These are phyloP conservation scores for Haplographium delicatum DNA, from an alignment of 495 filamentous ascomycete species.

Conservation along the genomic window DNA sequence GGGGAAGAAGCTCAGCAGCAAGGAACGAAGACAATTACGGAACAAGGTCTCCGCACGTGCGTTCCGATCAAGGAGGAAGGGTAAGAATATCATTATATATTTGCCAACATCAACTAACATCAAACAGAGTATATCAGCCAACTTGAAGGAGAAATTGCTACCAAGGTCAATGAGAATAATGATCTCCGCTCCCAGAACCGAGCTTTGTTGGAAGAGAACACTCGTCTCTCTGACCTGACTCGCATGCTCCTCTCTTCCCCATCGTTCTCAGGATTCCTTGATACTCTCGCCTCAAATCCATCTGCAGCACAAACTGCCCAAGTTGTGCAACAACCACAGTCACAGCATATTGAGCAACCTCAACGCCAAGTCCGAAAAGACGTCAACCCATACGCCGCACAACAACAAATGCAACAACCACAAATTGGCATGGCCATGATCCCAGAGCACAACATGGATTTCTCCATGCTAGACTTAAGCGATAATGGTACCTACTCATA, in stretches of 20 bases:
- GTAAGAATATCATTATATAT: slow-evolving; percentile 46
- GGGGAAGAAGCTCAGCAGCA: slow-evolving; percentile 93
- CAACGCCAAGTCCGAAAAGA: slow-evolving; percentile 55
- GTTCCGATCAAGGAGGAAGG: slow-evolving; percentile 93
- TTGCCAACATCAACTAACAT: slow-evolving; percentile 40
- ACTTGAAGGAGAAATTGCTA: slow-evolving; percentile 79
- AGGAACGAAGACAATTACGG: slow-evolving; percentile 86
- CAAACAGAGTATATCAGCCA: slow-evolving; percentile 84
- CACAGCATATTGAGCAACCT: slow-evolving; percentile 37
- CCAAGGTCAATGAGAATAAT: slow-evolving; percentile 63
- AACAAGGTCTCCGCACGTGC: slow-evolving; percentile 98
- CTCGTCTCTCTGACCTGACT: slow-evolving; percentile 68
- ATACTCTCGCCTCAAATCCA: slow-evolving; percentile 59
- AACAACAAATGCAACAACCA: slow-evolving; percentile 52
- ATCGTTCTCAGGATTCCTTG: slow-evolving; percentile 77
- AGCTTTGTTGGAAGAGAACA: slow-evolving; percentile 72
- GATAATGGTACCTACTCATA: slow-evolving; percentile 52
- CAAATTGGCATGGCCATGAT: slow-evolving; percentile 69
- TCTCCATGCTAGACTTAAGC: slow-evolving; percentile 52
- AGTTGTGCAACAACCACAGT: slow-evolving; percentile 24
- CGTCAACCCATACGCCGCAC: slow-evolving; percentile 51
- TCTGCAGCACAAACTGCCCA: slow-evolving; percentile 29
- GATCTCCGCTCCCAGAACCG: slow-evolving; percentile 70
- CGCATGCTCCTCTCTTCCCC: slow-evolving; percentile 80
- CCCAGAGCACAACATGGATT: slow-evolving; percentile 66